phyloP scores from a whole-genome alignment of 345 rosid species.

The Reutealis trisperma region DNA sequence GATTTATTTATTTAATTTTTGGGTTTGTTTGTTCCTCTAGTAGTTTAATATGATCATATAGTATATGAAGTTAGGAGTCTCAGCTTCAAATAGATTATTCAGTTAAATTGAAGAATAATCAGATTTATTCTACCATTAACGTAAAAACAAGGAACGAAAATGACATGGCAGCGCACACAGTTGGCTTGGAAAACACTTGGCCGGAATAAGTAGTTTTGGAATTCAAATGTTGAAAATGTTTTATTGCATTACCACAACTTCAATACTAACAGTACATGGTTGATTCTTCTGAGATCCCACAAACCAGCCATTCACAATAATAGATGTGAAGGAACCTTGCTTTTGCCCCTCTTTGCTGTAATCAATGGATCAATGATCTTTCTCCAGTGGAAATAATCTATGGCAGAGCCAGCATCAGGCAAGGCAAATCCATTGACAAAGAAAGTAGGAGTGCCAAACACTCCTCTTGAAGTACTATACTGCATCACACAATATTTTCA shows the following conservation, averaged over 20 bases:
- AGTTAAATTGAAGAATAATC: no score
- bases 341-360: constrained; percentile 19
- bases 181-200: no score
- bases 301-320: not conserved
- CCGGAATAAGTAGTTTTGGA: no score
- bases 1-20: no score
- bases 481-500: constrained; percentile 31
- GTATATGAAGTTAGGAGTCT: no score
- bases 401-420: constrained; percentile 51
- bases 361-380: constrained; percentile 63
- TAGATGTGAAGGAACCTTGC: constrained; percentile 3
- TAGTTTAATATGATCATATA: no score
- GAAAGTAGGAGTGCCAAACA: constrained; percentile 70
- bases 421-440: constrained; percentile 70
- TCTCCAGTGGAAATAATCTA: constrained; percentile 60
- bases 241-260: constrained; percentile 2
- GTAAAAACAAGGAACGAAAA: no score
- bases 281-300: not conserved
- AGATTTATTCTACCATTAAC: no score
- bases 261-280: not conserved
- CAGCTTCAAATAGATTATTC: no score
- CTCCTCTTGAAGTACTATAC: constrained; percentile 75
- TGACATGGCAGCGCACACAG: no score
- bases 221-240: not conserved
- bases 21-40: no score